Percentiles rank a stretch among this genome's conserved stretches.
Evolutionary conservation across 768 basidiomycete species (phyloP).

Genomic region (Boletus bicolor): DNA sequence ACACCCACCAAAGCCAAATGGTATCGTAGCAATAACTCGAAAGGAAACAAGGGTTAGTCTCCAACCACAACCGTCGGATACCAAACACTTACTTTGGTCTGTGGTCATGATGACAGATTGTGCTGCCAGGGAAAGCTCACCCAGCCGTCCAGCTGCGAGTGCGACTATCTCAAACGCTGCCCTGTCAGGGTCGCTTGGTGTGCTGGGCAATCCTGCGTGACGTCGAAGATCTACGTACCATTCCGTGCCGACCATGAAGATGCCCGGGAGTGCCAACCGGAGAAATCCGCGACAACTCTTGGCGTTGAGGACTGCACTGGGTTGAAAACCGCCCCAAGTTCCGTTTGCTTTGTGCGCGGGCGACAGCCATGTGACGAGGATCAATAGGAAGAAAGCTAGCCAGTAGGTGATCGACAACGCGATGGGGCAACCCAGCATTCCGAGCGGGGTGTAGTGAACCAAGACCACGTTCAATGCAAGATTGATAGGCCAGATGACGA

Average conservation of each 20-base stretch:
- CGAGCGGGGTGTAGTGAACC: constrained; percentile 62
- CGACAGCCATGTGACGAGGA: constrained; percentile 48
- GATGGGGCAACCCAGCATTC: constrained; percentile 62
- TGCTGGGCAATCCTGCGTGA: background rate
- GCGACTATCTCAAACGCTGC: constrained; percentile 82
- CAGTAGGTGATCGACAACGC: constrained; percentile 70
- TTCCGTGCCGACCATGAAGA: constrained; percentile 78
- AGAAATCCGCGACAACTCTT: constrained; percentile 56
- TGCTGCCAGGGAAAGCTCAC: constrained; percentile 63
- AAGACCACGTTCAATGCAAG: constrained; percentile 54
- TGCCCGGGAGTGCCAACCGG: constrained; percentile 69
- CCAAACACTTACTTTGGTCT: constrained; percentile 55
- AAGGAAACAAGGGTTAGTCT: background rate
- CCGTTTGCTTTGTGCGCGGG: constrained; percentile 51
- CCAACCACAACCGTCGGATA: background rate
- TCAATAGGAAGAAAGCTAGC: constrained; percentile 58
- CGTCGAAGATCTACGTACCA: constrained; percentile 44
- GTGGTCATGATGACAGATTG: constrained; percentile 80
- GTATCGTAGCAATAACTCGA: constrained; percentile 67
- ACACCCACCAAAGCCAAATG: constrained; percentile 60
- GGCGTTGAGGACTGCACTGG: constrained; percentile 42
- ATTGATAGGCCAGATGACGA: constrained; percentile 66
- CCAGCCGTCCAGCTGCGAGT: constrained; percentile 69
- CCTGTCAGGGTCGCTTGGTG: constrained; percentile 38
- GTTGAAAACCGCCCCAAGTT: constrained; percentile 62